Conservation (phyloP, 352 stramenopile genomes). For the Aphanomyces invadans region DNA sequence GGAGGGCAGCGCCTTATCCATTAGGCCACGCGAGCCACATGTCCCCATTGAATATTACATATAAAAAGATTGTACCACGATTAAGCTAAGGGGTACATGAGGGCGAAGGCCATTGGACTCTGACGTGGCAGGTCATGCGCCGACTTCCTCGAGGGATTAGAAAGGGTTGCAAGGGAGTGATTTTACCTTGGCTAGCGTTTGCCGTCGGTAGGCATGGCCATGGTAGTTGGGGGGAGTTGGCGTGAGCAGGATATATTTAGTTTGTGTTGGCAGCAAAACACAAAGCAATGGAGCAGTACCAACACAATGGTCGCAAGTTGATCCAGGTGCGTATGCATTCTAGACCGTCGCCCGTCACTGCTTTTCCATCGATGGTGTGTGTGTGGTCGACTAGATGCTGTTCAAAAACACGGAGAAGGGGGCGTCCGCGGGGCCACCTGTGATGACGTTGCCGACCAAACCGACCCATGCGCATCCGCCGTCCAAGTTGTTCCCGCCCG, state of each 20-base stretch:
- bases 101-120: too few species aligned
- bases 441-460: neutral
- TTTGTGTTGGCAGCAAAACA: neutral
- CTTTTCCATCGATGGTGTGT: neutral
- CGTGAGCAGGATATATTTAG: too few species aligned
- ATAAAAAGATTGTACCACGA: too few species aligned
- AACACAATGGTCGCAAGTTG: slow-evolving; percentile 21
- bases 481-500: neutral
- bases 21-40: slow-evolving; percentile 20
- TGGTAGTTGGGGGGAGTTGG: too few species aligned
- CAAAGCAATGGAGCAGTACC: slow-evolving; percentile 8
- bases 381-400: neutral
- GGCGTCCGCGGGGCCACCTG: neutral
- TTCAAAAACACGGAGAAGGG: neutral
- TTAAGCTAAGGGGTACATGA: too few species aligned
- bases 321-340: slow-evolving; percentile 14
- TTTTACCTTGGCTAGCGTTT: too few species aligned
- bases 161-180: too few species aligned
- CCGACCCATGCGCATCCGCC: neutral
- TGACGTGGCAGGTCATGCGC: too few species aligned
- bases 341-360: too few species aligned
- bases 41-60: neutral
- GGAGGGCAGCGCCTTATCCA: slow-evolving; percentile 23
- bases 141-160: too few species aligned
- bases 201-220: too few species aligned